A percentile compares a stretch with the other conserved stretches of the same genome.
Conservation (phyloP, 495 filamentous ascomycete genomes). For the Podospora pseudocomata region DNA sequence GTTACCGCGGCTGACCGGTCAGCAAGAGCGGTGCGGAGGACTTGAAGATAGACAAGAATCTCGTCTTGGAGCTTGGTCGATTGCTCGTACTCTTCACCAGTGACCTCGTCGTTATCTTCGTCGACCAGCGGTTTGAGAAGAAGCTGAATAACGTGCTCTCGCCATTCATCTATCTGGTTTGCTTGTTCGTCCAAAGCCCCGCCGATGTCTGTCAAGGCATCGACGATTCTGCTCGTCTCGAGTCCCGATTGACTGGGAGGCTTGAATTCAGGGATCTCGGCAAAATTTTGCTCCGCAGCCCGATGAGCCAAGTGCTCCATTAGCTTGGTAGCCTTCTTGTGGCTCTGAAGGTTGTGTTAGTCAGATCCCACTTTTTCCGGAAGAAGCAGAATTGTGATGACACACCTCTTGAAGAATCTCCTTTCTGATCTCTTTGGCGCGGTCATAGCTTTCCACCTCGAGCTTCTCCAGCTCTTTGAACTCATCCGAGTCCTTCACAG, state of each 20-base stretch:
- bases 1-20: constrained; percentile 74
- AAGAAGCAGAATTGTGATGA: neutral
- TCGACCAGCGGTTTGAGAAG: constrained; percentile 76
- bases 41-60: constrained; percentile 78
- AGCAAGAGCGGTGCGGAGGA: constrained; percentile 66
- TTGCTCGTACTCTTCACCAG: constrained; percentile 84
- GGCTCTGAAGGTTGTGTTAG: constrained; percentile 24
- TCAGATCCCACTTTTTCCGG: neutral
- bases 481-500: constrained; percentile 59
- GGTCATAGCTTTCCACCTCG: constrained; percentile 70
- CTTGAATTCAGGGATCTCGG: constrained; percentile 56
- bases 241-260: constrained; percentile 27
- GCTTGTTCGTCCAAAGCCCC: constrained; percentile 65
- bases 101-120: constrained; percentile 68
- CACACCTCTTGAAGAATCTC: constrained; percentile 61
- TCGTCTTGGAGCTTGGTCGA: constrained; percentile 81
- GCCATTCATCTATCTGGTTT: constrained; percentile 65
- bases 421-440: constrained; percentile 69
- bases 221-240: constrained; percentile 33
- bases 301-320: constrained; percentile 50
- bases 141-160: constrained; percentile 63
- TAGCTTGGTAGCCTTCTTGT: constrained; percentile 32
- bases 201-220: constrained; percentile 39
- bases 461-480: constrained; percentile 61
- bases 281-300: constrained; percentile 51